Percentiles rank a stretch among this genome's conserved stretches.
Evolutionary conservation across 345 rosid genomes (phyloP).

Genomic region (Hypericum androsaemum): DNA sequence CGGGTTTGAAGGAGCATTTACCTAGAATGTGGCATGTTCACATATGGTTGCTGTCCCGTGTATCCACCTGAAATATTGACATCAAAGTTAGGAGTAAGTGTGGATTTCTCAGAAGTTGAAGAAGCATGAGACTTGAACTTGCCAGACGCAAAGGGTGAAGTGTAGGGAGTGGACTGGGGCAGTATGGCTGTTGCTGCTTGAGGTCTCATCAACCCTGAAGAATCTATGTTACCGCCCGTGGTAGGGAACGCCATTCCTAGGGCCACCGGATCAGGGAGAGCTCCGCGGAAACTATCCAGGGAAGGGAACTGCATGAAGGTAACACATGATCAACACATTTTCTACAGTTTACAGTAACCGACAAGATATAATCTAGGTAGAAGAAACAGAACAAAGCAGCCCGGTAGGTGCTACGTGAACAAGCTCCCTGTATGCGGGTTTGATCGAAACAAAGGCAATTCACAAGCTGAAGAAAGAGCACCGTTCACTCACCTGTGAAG

Average conservation of each 20-base stretch:
- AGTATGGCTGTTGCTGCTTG: conserved; percentile 23
- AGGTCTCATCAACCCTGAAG: conserved; percentile 30
- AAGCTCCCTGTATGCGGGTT: too few relatives aligned
- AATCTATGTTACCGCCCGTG: conserved; percentile 19
- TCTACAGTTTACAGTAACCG: too few relatives aligned
- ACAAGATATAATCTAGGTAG: too few relatives aligned
- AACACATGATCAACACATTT: neutral
- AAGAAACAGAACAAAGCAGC: too few relatives aligned
- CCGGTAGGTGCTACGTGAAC: too few relatives aligned
- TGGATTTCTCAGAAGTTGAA: neutral
- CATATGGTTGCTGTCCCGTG: conserved; percentile 32
- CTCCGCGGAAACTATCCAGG: conserved; percentile 30
- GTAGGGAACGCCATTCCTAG: conserved; percentile 16
- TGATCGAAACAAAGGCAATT: conserved; percentile 1
- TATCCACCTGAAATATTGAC: conserved; percentile 29
- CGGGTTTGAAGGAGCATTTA: conserved; percentile 4
- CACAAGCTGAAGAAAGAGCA: neutral
- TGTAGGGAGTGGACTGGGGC: conserved; percentile 24
- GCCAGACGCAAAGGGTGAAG: conserved; percentile 30
- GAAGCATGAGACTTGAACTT: conserved; percentile 9
- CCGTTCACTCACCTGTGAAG: conserved; percentile 24
- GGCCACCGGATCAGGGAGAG: conserved; percentile 23
- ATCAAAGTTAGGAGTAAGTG: neutral
- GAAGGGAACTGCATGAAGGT: conserved; percentile 36
- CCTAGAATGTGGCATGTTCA: conserved; percentile 32